Percentiles rank a stretch among this genome's conserved stretches.
Evolutionary conservation across 1,139 yeast species (phyloP).

Genomic region (Scheffersomyces cryptocercus): DNA sequence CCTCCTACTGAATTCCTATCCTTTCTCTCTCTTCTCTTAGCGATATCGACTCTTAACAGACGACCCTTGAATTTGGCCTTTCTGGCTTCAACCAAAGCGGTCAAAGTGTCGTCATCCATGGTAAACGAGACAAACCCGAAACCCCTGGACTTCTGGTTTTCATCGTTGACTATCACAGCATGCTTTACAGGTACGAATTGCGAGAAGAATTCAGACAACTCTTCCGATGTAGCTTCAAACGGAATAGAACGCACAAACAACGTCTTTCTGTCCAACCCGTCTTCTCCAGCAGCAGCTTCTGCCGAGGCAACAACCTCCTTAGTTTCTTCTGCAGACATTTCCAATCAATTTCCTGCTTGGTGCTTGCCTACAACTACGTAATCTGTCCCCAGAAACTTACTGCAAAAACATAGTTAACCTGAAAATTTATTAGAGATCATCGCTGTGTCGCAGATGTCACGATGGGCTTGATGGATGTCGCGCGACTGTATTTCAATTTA

Average conservation of each 20-base stretch:
- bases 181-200: slow-evolving; percentile 94
- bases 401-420: too few species aligned
- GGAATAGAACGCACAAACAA: slow-evolving; percentile 87
- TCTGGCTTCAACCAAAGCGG: slow-evolving; percentile 71
- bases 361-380: too few species aligned
- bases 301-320: slow-evolving; percentile 4
- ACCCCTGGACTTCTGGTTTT: slow-evolving; percentile 76
- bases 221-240: slow-evolving; percentile 74
- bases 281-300: slow-evolving; percentile 19
- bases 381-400: too few species aligned
- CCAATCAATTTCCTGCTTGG: neutral
- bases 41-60: slow-evolving; percentile 76
- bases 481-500: too few species aligned
- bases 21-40: slow-evolving; percentile 88
- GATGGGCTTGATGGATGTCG: neutral
- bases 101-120: slow-evolving; percentile 77
- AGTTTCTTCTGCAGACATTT: slow-evolving; percentile 5
- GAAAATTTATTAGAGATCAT: too few species aligned
- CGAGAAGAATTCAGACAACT: slow-evolving; percentile 80
- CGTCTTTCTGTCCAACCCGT: slow-evolving; percentile 58
- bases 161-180: slow-evolving; percentile 86
- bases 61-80: slow-evolving; percentile 67
- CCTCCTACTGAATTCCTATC: slow-evolving; percentile 18
- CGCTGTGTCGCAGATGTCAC: neutral
- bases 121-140: slow-evolving; percentile 95